Evolutionary conservation across 2,329 filamentous ascomycete genomes (phyloP).

Genomic region (Talaromyces verruculosus): DNA sequence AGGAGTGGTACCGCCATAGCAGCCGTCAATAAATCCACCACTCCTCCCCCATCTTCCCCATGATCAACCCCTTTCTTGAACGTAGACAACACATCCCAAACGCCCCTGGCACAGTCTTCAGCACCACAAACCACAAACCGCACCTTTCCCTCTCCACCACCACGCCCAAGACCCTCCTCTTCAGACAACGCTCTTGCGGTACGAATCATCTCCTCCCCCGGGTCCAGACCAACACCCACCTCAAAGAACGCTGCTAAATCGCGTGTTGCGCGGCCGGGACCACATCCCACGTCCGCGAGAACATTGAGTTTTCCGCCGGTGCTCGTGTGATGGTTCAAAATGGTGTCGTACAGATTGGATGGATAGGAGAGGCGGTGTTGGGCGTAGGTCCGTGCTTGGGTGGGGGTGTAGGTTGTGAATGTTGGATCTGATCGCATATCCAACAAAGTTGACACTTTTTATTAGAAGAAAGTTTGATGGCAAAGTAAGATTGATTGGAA

Average conservation of each 20-base stretch:
- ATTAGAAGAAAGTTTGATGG: neutral
- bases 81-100: slow-evolving; percentile 27
- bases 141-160: slow-evolving; percentile 32
- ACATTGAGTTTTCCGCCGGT: slow-evolving; percentile 47
- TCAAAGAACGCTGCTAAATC: slow-evolving; percentile 50
- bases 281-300: slow-evolving; percentile 58
- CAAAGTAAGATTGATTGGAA: neutral
- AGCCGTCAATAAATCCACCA: slow-evolving; percentile 52
- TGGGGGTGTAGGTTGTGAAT: slow-evolving; percentile 26
- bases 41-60: neutral
- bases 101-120: slow-evolving; percentile 34
- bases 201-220: slow-evolving; percentile 55
- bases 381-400: slow-evolving; percentile 35
- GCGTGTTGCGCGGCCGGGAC: slow-evolving; percentile 53
- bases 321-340: slow-evolving; percentile 50
- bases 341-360: slow-evolving; percentile 47
- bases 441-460: no score
- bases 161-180: slow-evolving; percentile 30
- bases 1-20: slow-evolving; percentile 42
- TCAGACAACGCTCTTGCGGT: slow-evolving; percentile 38
- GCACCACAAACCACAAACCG: slow-evolving; percentile 47
- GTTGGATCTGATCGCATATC: slow-evolving; percentile 24
- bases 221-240: slow-evolving; percentile 52
- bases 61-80: slow-evolving; percentile 7
- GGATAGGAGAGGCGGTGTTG: slow-evolving; percentile 53